Evolutionary conservation across 345 rosid species (phyloP), one percentile per base, ranked within the genome.

Genomic region (Aurinia saxatilis): DNA sequence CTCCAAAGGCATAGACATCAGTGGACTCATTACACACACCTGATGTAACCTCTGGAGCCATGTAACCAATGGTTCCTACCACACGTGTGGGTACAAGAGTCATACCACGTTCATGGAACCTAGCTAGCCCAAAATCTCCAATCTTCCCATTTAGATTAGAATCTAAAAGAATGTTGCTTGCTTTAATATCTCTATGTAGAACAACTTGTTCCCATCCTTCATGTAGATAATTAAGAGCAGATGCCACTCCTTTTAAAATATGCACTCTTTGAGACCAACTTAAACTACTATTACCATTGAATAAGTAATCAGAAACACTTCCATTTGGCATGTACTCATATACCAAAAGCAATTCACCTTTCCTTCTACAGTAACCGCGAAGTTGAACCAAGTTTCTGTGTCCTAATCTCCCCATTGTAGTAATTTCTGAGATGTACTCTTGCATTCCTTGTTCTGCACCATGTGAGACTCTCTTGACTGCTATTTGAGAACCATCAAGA

Each of bases 241-340:
- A 56, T 2, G 79, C 82, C 1, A 78, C 70, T 2, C 73, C 81
- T 47, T 61, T 72, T 6, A 75, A 31, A 35, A 78, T 70, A 9
- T 23, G 53, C 6, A 67, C 62, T 39, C 82, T 39, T 13, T 78
- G 79, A 35, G 40, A 15, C 82, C 79, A 74, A 10, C 17, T 60
- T 15, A 78, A 71, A 27, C 6, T 23, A 42, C 12, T 64, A 1
- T 17, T 47, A 41, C 60, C 45, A 49, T 54, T 17, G 29, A 57
- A 55, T 17, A 78, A 63, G 45, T 33, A 56, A 49, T 25, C 60
- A 39, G 74, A 78, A 25, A 74, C 74, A 57, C 79, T 74, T 33
- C 81, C 81, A 30, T 71, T 71, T 3, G 72, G 63, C 74, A 78
- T 74, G 34, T 67, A 78, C 5, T 78, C 75, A 31, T 78, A 78